Evolutionary conservation across 306 rosid species (phyloP), one percentile per base, ranked within the genome.

Genomic region (Fagus sylvatica): DNA sequence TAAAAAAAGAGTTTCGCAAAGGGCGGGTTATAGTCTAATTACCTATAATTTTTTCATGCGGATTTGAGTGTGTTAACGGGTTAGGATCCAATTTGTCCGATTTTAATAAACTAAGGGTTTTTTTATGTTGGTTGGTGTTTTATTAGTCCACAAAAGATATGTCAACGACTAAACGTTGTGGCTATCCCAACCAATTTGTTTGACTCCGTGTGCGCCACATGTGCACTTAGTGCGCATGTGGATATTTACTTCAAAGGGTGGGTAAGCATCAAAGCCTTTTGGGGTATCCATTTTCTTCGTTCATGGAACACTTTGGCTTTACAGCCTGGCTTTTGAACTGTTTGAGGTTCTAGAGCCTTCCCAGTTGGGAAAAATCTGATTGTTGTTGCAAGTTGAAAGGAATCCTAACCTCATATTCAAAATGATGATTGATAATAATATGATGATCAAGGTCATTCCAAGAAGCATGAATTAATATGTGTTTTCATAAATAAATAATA

Each of bases 151-250:
- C 28, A 22, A 22, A 22, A 22, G 28, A 22, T 22, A 22, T 22
- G 28, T 22, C 28, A 22, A 22, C 28, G 28, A 22, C 28, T 22
- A 22, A 22, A 22, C 28, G 28, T 22, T 22, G 28, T 22, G 28
- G 28, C 28, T 22, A 22, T 22, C 28, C 28, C 28, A 22, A 22
- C 28, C 28, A 22, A 22, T 22, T 0, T 22, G 13, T 57, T 83
- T 64, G 71, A 75, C 78, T 57, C 70, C 79, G 73, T 54, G 82
- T 61, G 80, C 54, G 64, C 34, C 82, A 84, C 82, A 80, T 56
- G 17, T 15, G 60, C 69, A 71, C 76, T 54, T 49, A 34, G 67
- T 54, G 64, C 22, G 69, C 70, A 69, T 70, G 72, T 76, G 79
- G 36, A 7, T 33, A 33, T 74, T 83, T 79, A 78, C 75, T 75